phyloP scores from a whole-genome alignment of 345 rosid species.

The Arabidopsis arenosa region DNA sequence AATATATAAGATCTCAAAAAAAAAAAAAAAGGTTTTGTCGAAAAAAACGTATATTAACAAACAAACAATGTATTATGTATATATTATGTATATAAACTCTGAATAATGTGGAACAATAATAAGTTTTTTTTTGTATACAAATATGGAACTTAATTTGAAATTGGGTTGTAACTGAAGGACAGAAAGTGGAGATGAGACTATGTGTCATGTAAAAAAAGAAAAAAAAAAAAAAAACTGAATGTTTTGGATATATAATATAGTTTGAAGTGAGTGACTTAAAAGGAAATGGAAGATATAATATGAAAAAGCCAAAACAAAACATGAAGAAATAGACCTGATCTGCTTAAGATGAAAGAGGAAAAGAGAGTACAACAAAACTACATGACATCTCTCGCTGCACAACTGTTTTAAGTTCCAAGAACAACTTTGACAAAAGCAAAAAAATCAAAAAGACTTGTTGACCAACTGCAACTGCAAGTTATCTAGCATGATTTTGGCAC shows the following conservation, averaged over 20 bases:
- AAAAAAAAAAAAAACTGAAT: neutral
- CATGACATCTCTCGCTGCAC: slow-evolving; percentile 29
- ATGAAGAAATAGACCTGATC: slow-evolving; percentile 34
- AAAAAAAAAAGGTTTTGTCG: neutral
- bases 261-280: slow-evolving; percentile 19
- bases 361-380: slow-evolving; percentile 38
- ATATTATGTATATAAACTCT: neutral
- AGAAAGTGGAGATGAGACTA: slow-evolving; percentile 11
- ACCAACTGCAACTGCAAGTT: slow-evolving; percentile 43
- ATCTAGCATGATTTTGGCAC: slow-evolving; percentile 37
- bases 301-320: slow-evolving; percentile 38
- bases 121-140: neutral
- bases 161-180: neutral
- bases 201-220: neutral
- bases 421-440: slow-evolving; percentile 12
- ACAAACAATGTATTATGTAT: neutral
- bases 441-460: slow-evolving; percentile 34
- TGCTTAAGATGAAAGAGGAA: slow-evolving; percentile 49
- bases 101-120: neutral
- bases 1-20: neutral
- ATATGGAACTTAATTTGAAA: neutral
- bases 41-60: neutral
- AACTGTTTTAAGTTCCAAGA: slow-evolving; percentile 42
- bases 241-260: slow-evolving; percentile 1
- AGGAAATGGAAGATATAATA: slow-evolving; percentile 8